Evolutionary conservation across 495 filamentous ascomycete species (phyloP), one percentile per base, ranked within the genome.

Genomic region (Aspergillus kassunensis): DNA sequence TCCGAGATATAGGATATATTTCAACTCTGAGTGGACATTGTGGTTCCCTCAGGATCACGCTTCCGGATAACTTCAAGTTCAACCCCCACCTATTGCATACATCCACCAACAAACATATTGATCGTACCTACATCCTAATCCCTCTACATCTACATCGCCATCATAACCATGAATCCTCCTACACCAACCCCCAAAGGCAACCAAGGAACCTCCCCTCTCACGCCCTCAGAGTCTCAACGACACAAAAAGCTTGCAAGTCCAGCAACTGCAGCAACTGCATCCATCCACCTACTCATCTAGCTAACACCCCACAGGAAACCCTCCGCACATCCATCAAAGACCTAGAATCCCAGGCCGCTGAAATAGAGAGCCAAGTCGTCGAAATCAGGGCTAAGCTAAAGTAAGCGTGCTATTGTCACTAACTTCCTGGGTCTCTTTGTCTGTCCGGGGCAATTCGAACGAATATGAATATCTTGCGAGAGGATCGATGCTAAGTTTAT

Each of bases 281-380:
- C 24, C 20, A 33, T 35, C 24, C 24, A 18, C 19, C 29, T 35
- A 27, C 4, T 8, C 40, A 9, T 21, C 19, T 6, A 36, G 40
- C 31, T 43, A 49, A 44, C 15, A 6, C 6, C 16, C 44, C 6
- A 11, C 49, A 74, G 71, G 52, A 50, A 4, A 37, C 46, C 2
- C 62, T 78, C 3, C 58, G 59, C 23, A 36, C 54, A 34, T 68
- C 73, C 29, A 72, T 77, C 43, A 42, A 61, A 13, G 54, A 51
- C n/a, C 57, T 77, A 0, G 60, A 76, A 53, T 25, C 56, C 8
- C 67, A 75, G 53, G 58, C 61, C 11, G 31, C 51, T 1, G 45
- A 66, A 8, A 40, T 68, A 0, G 65, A 68, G 52, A 46, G 58
- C 5, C 66, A 75, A 39, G 36, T 74, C 6, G 57, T 62, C 13